Evolutionary conservation across 1,284 basidiomycete genomes (phyloP).

Genomic region (Ceratobasidium sp.): DNA sequence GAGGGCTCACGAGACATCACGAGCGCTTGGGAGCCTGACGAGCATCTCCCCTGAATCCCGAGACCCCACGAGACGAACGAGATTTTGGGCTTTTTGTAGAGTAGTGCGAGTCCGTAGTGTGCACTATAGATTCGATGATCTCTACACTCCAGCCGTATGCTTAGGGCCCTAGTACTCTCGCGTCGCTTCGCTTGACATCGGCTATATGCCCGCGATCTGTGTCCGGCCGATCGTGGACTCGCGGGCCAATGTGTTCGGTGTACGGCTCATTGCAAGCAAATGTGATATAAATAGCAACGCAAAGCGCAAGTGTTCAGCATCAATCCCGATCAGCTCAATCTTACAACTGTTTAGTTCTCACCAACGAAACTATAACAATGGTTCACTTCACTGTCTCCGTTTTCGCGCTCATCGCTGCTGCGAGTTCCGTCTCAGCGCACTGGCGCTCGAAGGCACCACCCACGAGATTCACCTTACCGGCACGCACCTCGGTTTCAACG

Average conservation of each 20-base stretch:
- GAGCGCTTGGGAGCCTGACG: no score
- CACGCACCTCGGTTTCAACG: slow-evolving; percentile 1
- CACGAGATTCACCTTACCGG: slow-evolving; percentile 1
- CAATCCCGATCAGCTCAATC: not conserved
- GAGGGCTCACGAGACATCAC: no score
- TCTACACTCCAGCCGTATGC: no score
- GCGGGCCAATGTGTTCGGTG: no score
- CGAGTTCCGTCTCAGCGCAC: not conserved
- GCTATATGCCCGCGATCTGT: not conserved
- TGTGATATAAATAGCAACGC: not conserved
- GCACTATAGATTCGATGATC: no score
- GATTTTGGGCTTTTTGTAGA: no score
- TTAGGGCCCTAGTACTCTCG: no score
- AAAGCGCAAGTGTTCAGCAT: not conserved
- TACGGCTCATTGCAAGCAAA: not conserved
- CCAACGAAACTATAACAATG: not conserved
- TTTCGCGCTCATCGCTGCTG: not conserved
- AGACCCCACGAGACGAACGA: no score
- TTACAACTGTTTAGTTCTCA: not conserved
- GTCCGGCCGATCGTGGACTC: no score
- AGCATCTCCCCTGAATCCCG: no score
- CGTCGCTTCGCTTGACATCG: not conserved
- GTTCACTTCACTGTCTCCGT: not conserved
- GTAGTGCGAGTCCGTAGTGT: no score
- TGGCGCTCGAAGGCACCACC: not conserved